These are phyloP conservation scores for Fusarium sp. DNA, from an alignment of 2,329 filamentous ascomycete species.

Conservation along the genomic window DNA sequence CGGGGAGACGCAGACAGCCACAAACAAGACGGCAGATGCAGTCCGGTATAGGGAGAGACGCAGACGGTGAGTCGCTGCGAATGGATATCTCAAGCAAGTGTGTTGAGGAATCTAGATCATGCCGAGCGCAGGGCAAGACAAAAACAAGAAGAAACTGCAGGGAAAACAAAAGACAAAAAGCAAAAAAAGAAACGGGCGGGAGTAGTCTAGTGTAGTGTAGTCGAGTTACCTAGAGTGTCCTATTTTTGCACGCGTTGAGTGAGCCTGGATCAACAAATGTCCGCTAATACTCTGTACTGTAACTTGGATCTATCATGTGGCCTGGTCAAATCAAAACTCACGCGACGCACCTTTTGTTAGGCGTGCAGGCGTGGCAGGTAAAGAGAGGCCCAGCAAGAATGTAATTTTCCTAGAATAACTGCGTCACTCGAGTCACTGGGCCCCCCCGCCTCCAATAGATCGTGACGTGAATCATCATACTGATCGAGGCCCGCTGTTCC, in stretches of 20 bases:
- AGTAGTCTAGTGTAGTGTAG: background rate
- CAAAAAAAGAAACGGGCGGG: slow-evolving; percentile 3
- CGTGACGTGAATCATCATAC: slow-evolving; percentile 34
- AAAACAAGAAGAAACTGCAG: background rate
- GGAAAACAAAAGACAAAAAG: background rate
- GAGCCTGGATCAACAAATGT: slow-evolving; percentile 30
- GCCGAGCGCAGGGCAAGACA: slow-evolving; percentile 1
- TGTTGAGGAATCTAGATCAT: slow-evolving; percentile 1
- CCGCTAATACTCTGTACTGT: too few species aligned
- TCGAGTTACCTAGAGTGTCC: background rate
- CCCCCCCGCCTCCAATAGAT: slow-evolving; percentile 41
- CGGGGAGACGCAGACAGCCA: slow-evolving; percentile 15
- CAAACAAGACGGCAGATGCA: slow-evolving; percentile 18
- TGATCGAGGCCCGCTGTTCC: slow-evolving; percentile 38
- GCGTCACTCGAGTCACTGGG: slow-evolving; percentile 37
- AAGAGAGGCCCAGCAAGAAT: slow-evolving; percentile 41
- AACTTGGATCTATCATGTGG: slow-evolving; percentile 49
- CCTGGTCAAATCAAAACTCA: slow-evolving; percentile 42
- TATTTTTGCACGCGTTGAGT: background rate
- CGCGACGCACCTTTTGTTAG: slow-evolving; percentile 38
- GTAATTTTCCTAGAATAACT: slow-evolving; percentile 16
- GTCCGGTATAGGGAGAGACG: background rate
- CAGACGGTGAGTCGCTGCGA: slow-evolving; percentile 25
- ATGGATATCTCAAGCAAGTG: slow-evolving; percentile 19
- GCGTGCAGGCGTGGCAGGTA: slow-evolving; percentile 40